Evolutionary conservation across 73 alveolate genomes (phyloP).

Genomic region (Halteria grandinella): DNA sequence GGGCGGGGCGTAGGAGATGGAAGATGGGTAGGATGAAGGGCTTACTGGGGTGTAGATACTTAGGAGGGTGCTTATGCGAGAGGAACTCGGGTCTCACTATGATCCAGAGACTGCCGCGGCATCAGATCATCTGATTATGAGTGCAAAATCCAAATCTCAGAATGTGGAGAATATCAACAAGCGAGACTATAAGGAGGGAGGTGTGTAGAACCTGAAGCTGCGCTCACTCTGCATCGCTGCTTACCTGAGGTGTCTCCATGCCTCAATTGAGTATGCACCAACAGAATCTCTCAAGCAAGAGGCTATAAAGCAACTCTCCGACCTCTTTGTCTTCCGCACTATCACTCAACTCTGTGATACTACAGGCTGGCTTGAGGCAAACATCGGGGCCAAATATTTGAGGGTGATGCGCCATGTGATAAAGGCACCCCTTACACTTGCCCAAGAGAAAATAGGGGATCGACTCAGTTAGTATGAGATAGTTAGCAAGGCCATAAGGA

Average conservation of each 20-base stretch:
- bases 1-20: too few species aligned
- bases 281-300: slow-evolving; percentile 11
- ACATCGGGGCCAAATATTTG: slow-evolving; percentile 83
- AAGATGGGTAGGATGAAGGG: slow-evolving; percentile 17
- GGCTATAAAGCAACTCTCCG: slow-evolving; percentile 60
- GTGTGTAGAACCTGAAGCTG: slow-evolving; percentile 46
- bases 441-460: slow-evolving; percentile 18
- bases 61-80: slow-evolving; percentile 36
- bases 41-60: slow-evolving; percentile 22
- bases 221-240: slow-evolving; percentile 69
- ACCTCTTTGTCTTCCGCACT: slow-evolving; percentile 60
- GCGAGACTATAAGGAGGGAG: slow-evolving; percentile 39
- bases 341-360: slow-evolving; percentile 82
- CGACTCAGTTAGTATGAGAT: slow-evolving; percentile 24
- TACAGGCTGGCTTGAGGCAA: slow-evolving; percentile 86
- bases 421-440: slow-evolving; percentile 25
- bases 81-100: slow-evolving; percentile 22
- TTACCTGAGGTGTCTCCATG: slow-evolving; percentile 70
- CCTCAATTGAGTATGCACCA: slow-evolving; percentile 76
- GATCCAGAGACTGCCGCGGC: slow-evolving; percentile 13
- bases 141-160: slow-evolving; percentile 3
- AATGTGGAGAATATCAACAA: slow-evolving; percentile 41
- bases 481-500: slow-evolving; percentile 15
- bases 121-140: neutral
- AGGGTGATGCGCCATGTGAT: slow-evolving; percentile 71